Percentiles rank a stretch among this genome's conserved stretches.
phyloP scores from a whole-genome alignment of 495 filamentous ascomycete species.

The Xanthoparmelia taractica region DNA sequence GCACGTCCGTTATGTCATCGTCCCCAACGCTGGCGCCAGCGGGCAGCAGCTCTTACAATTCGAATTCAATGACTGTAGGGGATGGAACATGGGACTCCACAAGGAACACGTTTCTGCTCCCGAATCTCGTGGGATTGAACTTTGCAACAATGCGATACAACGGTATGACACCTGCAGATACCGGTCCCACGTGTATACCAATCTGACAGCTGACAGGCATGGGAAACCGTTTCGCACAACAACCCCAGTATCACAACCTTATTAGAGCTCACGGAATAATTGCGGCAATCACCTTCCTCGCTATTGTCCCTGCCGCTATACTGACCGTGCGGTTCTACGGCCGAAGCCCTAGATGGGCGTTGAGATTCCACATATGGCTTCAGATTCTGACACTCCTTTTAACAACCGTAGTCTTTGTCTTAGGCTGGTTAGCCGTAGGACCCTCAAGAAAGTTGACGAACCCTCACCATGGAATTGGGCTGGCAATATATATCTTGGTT shows the following conservation, averaged over 20 bases:
- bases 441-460: slow-evolving; percentile 73
- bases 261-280: slow-evolving; percentile 80
- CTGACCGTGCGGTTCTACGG: slow-evolving; percentile 69
- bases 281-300: slow-evolving; percentile 79
- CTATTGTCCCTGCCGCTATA: slow-evolving; percentile 71
- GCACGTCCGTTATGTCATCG: slow-evolving; percentile 33
- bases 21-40: slow-evolving; percentile 56
- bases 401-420: slow-evolving; percentile 62
- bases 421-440: slow-evolving; percentile 76
- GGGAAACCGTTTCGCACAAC: slow-evolving; percentile 76
- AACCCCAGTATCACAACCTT: slow-evolving; percentile 67
- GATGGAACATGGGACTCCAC: slow-evolving; percentile 86
- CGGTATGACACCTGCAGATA: slow-evolving; percentile 45
- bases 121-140: slow-evolving; percentile 78
- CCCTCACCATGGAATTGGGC: slow-evolving; percentile 89
- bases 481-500: slow-evolving; percentile 80
- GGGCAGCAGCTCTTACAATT: slow-evolving; percentile 75
- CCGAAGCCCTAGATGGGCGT: slow-evolving; percentile 54
- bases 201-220: slow-evolving; percentile 53
- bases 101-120: slow-evolving; percentile 79
- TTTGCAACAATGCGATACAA: slow-evolving; percentile 95
- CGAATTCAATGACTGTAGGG: slow-evolving; percentile 75
- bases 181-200: slow-evolving; percentile 14
- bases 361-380: slow-evolving; percentile 77
- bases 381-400: slow-evolving; percentile 71